Base-by-base conservation (phyloP, 176 grass and related monocot species). In the Typha latifolia region DNA sequence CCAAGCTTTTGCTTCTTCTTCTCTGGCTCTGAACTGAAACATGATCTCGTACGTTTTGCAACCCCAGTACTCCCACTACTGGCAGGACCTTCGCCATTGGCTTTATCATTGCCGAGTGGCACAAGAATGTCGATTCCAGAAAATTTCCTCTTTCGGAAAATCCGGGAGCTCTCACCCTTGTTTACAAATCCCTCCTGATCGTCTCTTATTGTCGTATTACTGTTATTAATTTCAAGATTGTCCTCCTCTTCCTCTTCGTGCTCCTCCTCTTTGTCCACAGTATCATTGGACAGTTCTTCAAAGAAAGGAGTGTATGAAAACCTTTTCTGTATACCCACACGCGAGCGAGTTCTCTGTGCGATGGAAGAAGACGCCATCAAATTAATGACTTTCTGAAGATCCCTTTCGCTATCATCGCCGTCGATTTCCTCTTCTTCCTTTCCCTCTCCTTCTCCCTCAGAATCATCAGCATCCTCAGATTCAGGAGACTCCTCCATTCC, bases 301-400 rank as follows among this genome's bases (percentile, higher is more conserved):
- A 96, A 91, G 63, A 88, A 96, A 3, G 79, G 63, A 32, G 75
- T 79, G 56, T 96, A 96, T 12, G 82, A 96, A 73, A 83, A 10
- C 62, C 87, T 90, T 26, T 85, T 81, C 56, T 76, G 76, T 14
- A 73, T 66, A 12, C 87, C 82, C 73, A 78, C 71, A 0, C 53
- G 73, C 49, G 82, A 87, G 49, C 84, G 78, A 62, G 87, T 90
- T 66, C 87, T 87, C 82, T 80, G 85, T 65, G 84, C 86, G 68
- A 96, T 76, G 70, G 78, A 96, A 48, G 78, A 77, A 64, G 85
- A 68, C 64, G 74, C 23, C 23, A 73, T 63, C 37, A 61, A 48
- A 63, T 59, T 52, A 69, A 74, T 85, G 8, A 64, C 24, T 0
- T 49, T 56, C 18, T 71, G 67, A 48, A 50, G 66, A n/a, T 69